Base-by-base conservation (phyloP, 2,329 filamentous ascomycete species). In the Epichloe coenophiala region DNA sequence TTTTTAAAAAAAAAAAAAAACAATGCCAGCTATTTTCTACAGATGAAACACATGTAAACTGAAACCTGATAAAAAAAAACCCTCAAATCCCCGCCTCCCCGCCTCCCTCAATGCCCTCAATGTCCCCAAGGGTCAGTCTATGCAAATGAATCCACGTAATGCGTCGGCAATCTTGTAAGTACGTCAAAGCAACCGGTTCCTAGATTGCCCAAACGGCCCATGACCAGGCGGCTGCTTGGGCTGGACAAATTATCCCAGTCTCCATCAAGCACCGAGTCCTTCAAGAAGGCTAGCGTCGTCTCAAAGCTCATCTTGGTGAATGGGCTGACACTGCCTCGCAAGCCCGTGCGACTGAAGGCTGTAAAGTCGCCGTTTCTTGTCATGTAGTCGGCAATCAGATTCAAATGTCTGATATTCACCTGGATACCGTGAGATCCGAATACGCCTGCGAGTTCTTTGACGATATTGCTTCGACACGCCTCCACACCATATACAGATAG, bases 271-370 rank as follows among this genome's bases (percentile, higher is more conserved):
- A 96, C 84, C 1, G 93, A 90, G 63, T 97, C 93, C 66, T 86
- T 90, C 61, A 98, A 75, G 73, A 96, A 96, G 1, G 86, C 84
- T 39, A 97, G 78, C 2, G 93, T 98, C 4, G 93, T 98, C 77
- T 98, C 93, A 71, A 97, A 98, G 66, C 88, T 95, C 91, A 97
- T 97, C 77, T 97, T 97, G 69, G 93, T 91, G 59, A 98, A 91
- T 0, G 93, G 89, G 57, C 84, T 90, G 31, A 91, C 84, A 61
- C 88, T 90, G 56, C 86, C 83, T 63, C 81, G 83, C 54, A 98
- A 73, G 1, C 91, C 93, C 63, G 87, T 94, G 46, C 93, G 85
- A 69, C 88, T 95, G 71, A 98, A 98, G 1, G 93, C 84, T 45
- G 83, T 86, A 71, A 94, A 98, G 2, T 81, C 83, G 57, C 93